phyloP scores from a whole-genome alignment of 352 stramenopile genomes.

The Phytopythium montanum region DNA sequence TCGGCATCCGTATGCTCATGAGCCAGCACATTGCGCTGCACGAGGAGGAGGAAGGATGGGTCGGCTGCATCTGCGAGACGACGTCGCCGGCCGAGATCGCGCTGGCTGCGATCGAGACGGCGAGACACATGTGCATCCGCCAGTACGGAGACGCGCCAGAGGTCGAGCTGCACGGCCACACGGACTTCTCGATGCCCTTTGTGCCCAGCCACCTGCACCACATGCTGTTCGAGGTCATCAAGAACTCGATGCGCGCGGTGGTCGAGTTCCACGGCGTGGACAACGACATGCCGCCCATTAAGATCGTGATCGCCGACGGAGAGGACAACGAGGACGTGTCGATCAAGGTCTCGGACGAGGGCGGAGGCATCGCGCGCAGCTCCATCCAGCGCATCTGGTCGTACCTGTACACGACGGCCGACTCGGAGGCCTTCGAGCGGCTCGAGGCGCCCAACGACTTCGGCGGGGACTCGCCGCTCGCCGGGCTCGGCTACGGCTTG shows the following conservation, averaged over 20 bases:
- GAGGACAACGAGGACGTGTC: slow-evolving; percentile 99
- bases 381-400: slow-evolving; percentile 99
- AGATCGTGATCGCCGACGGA: slow-evolving; percentile 99
- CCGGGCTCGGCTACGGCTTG: slow-evolving; percentile 96
- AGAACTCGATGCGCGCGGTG: slow-evolving; percentile 99
- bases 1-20: slow-evolving; percentile 99
- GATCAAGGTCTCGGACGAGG: slow-evolving; percentile 99
- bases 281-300: slow-evolving; percentile 97
- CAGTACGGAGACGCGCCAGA: slow-evolving; percentile 99
- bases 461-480: slow-evolving; percentile 87
- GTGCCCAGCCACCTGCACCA: slow-evolving; percentile 95
- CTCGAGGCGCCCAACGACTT: slow-evolving; percentile 88
- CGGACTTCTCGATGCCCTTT: slow-evolving; percentile 99
- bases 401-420: slow-evolving; percentile 99
- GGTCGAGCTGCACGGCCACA: slow-evolving; percentile 97
- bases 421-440: slow-evolving; percentile 91
- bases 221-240: slow-evolving; percentile 99
- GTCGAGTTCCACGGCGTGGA: slow-evolving; percentile 97
- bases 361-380: slow-evolving; percentile 97
- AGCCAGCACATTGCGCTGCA: slow-evolving; percentile 98
- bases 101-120: slow-evolving; percentile 96
- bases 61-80: slow-evolving; percentile 94
- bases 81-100: slow-evolving; percentile 97
- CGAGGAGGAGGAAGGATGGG: slow-evolving; percentile 84
- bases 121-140: slow-evolving; percentile 97